phyloP scores from a whole-genome alignment of 2,329 filamentous ascomycete genomes.

The Xylariomycetidae sp. region DNA sequence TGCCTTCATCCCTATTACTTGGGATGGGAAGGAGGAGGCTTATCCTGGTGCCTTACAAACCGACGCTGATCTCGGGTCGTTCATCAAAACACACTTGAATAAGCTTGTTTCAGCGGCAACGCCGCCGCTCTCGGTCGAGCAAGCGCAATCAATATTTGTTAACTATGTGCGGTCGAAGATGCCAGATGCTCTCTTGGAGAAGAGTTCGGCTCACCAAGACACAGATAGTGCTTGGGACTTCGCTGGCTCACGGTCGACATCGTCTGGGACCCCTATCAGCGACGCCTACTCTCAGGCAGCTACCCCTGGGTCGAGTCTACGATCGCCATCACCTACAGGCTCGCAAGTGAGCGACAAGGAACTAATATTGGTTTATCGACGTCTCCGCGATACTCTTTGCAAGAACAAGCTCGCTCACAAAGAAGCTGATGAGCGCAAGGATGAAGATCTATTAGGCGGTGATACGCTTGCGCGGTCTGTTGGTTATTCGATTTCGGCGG shows the following conservation, averaged over 20 bases:
- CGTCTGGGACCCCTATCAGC: conserved; percentile 37
- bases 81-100: conserved; percentile 57
- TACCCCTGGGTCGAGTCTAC: conserved; percentile 30
- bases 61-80: conserved; percentile 58
- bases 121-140: conserved; percentile 27
- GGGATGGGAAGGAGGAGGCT: conserved; percentile 85
- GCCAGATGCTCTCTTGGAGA: conserved; percentile 35
- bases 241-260: conserved; percentile 22
- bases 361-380: conserved; percentile 55
- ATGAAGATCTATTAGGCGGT: conserved; percentile 45
- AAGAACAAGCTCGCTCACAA: conserved; percentile 45
- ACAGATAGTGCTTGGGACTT: conserved; percentile 40
- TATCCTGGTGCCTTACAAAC: conserved; percentile 70
- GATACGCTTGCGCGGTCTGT: conserved; percentile 63
- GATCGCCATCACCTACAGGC: conserved; percentile 29
- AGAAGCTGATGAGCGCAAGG: conserved; percentile 21
- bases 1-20: conserved; percentile 88
- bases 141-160: conserved; percentile 31
- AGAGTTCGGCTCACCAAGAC: conserved; percentile 28
- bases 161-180: conserved; percentile 34
- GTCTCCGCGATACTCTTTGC: conserved; percentile 54
- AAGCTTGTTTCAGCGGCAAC: conserved; percentile 9
- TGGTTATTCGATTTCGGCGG: conserved; percentile 79
- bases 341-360: conserved; percentile 41
- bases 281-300: conserved; percentile 36